Conservation (phyloP, 192 early-diverging fungal species). For the Coemansia sp. region DNA sequence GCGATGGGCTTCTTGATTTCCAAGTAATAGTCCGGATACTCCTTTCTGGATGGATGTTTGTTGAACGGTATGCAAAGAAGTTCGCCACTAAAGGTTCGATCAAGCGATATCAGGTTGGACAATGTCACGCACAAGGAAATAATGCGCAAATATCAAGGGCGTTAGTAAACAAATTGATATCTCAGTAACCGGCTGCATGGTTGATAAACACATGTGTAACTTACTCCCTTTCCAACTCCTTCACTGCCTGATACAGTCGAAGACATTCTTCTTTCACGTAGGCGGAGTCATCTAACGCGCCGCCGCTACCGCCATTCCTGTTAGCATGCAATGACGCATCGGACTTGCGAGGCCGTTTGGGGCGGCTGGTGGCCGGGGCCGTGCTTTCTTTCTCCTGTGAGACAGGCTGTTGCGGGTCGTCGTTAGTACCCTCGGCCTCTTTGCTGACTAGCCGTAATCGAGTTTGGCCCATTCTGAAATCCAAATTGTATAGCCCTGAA, state of each 20-base stretch:
- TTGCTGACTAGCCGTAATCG: constrained; percentile 49
- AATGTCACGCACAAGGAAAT: background rate
- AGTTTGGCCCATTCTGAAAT: constrained; percentile 43
- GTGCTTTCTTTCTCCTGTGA: constrained; percentile 3
- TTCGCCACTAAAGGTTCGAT: constrained; percentile 42
- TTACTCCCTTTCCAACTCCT: constrained; percentile 55
- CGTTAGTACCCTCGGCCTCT: constrained; percentile 21
- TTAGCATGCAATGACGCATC: constrained; percentile 17
- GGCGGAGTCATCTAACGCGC: background rate
- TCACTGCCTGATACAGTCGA: constrained; percentile 44
- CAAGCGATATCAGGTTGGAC: background rate
- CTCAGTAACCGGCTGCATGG: background rate
- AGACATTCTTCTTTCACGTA: constrained; percentile 44
- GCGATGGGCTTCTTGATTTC: constrained; percentile 89
- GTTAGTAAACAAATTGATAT: background rate
- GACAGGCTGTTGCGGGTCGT: constrained; percentile 18
- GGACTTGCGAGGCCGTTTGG: constrained; percentile 36
- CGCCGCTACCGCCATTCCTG: constrained; percentile 1
- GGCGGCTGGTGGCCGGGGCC: constrained; percentile 16
- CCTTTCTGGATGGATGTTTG: constrained; percentile 68
- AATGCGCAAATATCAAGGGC: background rate
- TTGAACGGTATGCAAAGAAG: constrained; percentile 44
- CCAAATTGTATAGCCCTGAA: background rate
- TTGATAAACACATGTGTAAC: background rate
- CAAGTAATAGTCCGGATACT: constrained; percentile 91